phyloP scores from a whole-genome alignment of 148 eudicot species.

The Rhododendron ovatum region DNA sequence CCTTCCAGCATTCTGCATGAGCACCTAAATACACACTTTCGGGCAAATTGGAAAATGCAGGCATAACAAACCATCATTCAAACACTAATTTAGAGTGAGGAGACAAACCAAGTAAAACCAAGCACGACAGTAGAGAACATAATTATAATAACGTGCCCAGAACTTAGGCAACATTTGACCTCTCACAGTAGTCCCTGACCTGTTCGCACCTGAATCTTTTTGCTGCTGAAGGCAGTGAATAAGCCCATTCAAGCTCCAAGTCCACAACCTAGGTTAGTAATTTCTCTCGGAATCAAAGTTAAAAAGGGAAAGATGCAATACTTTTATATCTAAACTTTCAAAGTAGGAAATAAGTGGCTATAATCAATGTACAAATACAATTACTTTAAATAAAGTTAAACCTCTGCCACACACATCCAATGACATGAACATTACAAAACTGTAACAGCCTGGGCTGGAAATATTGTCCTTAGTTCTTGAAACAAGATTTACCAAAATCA shows the following conservation, averaged over 20 bases:
- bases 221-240: conserved; percentile 1
- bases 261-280: neutral
- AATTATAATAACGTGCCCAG: conserved; percentile 50
- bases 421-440: neutral
- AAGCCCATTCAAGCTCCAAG: conserved; percentile 1
- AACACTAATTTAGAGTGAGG: neutral
- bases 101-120: conserved; percentile 29
- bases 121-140: conserved; percentile 47
- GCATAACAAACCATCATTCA: neutral
- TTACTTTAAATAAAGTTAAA: no score
- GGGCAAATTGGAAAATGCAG: neutral
- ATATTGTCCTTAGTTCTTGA: neutral
- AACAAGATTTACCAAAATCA: neutral
- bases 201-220: conserved; percentile 29
- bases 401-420: conserved; percentile 6
- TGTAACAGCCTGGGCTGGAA: neutral
- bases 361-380: conserved; percentile 1
- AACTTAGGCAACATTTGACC: conserved; percentile 60
- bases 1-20: conserved; percentile 63
- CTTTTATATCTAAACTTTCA: neutral
- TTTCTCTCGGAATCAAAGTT: neutral
- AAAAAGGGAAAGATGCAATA: neutral
- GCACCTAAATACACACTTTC: neutral
- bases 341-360: neutral
- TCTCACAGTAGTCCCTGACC: conserved; percentile 71